These are phyloP conservation scores for Metschnikowia continentalis DNA, from an alignment of 805 yeast genomes.

Conservation along the genomic window DNA sequence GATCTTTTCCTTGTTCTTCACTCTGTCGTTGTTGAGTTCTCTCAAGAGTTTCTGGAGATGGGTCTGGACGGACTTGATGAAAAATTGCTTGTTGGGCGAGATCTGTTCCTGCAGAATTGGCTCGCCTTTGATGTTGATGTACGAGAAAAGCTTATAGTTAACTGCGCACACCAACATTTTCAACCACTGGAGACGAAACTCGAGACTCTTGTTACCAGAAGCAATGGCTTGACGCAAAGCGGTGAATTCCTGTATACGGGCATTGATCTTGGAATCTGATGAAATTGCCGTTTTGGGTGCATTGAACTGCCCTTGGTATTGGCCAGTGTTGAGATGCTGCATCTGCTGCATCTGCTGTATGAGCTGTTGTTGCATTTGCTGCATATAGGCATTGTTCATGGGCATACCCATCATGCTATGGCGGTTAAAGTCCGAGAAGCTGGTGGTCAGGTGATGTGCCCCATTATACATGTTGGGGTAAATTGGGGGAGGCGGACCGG, in stretches of 20 bases:
- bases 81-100: slow-evolving; percentile 29
- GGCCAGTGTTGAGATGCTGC: slow-evolving; percentile 8
- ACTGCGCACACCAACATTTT: slow-evolving; percentile 39
- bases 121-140: slow-evolving; percentile 41
- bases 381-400: slow-evolving; percentile 39
- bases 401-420: slow-evolving; percentile 13
- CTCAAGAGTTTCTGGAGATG: slow-evolving; percentile 35
- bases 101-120: slow-evolving; percentile 28
- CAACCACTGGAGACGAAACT: slow-evolving; percentile 40
- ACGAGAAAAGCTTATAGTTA: slow-evolving; percentile 36
- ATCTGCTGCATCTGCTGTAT: slow-evolving; percentile 28
- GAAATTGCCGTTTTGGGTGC: neutral
- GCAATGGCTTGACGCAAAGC: slow-evolving; percentile 34
- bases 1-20: slow-evolving; percentile 11
- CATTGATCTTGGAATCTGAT: slow-evolving; percentile 25
- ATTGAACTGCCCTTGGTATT: neutral
- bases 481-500: slow-evolving; percentile 19
- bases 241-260: slow-evolving; percentile 32
- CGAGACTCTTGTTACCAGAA: slow-evolving; percentile 39
- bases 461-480: slow-evolving; percentile 4
- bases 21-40: slow-evolving; percentile 23
- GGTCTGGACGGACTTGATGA: slow-evolving; percentile 35
- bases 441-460: neutral
- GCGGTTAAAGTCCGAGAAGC: slow-evolving; percentile 3
- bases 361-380: slow-evolving; percentile 47